phyloP scores from a whole-genome alignment of 768 basidiomycete genomes.

The Termitomyces sp. region DNA sequence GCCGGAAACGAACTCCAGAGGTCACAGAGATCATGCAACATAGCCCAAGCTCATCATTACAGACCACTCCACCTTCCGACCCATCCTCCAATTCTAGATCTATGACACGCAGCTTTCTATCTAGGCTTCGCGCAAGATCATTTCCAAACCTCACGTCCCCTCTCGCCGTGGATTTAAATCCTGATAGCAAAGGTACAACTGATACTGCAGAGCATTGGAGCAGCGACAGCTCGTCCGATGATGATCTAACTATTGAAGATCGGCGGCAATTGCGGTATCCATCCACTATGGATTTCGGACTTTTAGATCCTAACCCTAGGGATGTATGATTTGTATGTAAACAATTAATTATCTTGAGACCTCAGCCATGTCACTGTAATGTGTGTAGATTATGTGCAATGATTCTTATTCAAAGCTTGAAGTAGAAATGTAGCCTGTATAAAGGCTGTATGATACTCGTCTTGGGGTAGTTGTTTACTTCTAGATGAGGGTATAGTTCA shows the following conservation, averaged over 20 bases:
- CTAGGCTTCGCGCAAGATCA: constrained; percentile 38
- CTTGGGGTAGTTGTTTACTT: neutral
- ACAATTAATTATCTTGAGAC: no score
- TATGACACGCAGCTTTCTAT: constrained; percentile 30
- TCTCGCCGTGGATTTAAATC: constrained; percentile 22
- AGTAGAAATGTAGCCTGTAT: no score
- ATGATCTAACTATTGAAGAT: constrained; percentile 22
- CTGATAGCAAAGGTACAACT: constrained; percentile 19
- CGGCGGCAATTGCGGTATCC: constrained; percentile 10
- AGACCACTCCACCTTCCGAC: neutral
- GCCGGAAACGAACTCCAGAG: constrained; percentile 44
- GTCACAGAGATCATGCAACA: constrained; percentile 18
- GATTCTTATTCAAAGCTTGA: no score
- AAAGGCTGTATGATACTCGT: no score
- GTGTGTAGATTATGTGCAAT: neutral
- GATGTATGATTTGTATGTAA: neutral
- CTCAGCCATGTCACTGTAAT: neutral
- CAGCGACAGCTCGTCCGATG: constrained; percentile 57
- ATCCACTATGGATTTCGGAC: neutral
- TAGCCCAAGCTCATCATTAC: neutral
- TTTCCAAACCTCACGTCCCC: constrained; percentile 36
- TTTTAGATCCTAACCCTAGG: neutral
- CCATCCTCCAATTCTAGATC: constrained; percentile 6
- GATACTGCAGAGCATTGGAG: constrained; percentile 41
- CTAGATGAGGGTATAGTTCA: neutral